phyloP scores from a whole-genome alignment of 768 basidiomycete species.

The Collybia nuda region DNA sequence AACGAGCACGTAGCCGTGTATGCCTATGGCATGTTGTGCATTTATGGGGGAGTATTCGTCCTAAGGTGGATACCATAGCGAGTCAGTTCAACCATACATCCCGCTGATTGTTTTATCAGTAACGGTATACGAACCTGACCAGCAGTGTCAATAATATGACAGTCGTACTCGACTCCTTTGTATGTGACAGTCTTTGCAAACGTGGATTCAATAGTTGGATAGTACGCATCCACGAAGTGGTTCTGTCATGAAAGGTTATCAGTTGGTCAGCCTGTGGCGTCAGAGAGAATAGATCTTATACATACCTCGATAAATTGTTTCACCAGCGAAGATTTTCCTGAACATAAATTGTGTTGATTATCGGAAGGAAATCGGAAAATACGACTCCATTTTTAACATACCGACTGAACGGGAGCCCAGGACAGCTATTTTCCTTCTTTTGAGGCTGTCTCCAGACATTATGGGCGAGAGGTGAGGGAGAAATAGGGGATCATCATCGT shows the following conservation, averaged over 20 bases:
- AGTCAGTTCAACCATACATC: not conserved
- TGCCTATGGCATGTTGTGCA: constrained; percentile 92
- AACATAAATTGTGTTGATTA: not conserved
- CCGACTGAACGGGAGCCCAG: constrained; percentile 90
- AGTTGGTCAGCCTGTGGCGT: no score
- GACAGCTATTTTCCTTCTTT: constrained; percentile 88
- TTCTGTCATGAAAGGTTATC: constrained; percentile 36
- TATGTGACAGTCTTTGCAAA: constrained; percentile 83
- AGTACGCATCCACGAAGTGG: constrained; percentile 89
- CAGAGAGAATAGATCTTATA: not conserved
- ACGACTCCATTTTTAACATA: constrained; percentile 35
- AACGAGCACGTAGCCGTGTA: constrained; percentile 96
- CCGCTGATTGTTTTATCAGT: no score
- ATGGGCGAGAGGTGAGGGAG: constrained; percentile 5
- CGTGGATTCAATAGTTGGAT: constrained; percentile 92
- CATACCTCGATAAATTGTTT: constrained; percentile 83
- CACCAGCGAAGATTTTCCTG: constrained; percentile 96
- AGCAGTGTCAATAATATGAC: constrained; percentile 97
- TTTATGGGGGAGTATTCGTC: constrained; percentile 96
- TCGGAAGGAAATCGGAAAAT: constrained; percentile 1
- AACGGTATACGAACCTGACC: constrained; percentile 69
- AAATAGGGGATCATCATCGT: not conserved
- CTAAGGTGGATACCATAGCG: constrained; percentile 32
- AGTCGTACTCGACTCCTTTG: constrained; percentile 90
- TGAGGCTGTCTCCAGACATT: constrained; percentile 41